These are phyloP conservation scores for Solanum okadae DNA, from an alignment of 257 asterid species.

Conservation along the genomic window DNA sequence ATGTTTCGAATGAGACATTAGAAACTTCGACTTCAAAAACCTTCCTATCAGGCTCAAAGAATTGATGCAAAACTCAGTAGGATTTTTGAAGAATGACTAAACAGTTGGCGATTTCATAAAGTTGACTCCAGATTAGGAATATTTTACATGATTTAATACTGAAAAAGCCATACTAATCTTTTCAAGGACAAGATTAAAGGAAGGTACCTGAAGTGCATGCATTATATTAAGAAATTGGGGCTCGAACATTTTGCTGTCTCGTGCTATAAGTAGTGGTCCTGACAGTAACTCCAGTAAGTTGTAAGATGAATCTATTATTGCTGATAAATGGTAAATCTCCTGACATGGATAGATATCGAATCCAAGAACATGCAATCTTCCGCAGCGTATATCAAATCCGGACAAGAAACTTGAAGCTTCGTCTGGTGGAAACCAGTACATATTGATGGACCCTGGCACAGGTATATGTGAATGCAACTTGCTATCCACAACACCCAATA, in stretches of 20 bases:
- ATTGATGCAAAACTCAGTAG: not conserved
- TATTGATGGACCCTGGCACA: slow-evolving; percentile 45
- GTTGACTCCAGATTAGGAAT: not conserved
- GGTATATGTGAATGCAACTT: slow-evolving; percentile 34
- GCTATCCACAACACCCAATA: slow-evolving; percentile 5
- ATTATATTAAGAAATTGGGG: slow-evolving; percentile 49
- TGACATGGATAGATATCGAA: slow-evolving; percentile 34
- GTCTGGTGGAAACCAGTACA: slow-evolving; percentile 95
- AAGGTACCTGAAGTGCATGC: slow-evolving; percentile 83
- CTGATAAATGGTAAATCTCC: slow-evolving; percentile 4
- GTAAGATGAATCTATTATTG: slow-evolving; percentile 17
- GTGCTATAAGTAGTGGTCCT: slow-evolving; percentile 40
- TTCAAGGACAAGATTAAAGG: not conserved
- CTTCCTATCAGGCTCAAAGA: not conserved
- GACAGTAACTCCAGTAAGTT: slow-evolving; percentile 31
- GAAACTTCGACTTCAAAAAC: not conserved
- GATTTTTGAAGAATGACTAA: not conserved
- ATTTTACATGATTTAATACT: not conserved
- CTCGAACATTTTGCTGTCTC: slow-evolving; percentile 35
- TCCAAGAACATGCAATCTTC: slow-evolving; percentile 64
- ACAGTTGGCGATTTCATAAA: not conserved
- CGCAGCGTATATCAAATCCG: slow-evolving; percentile 77
- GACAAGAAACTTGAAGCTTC: slow-evolving; percentile 50
- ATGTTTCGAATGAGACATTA: not conserved
- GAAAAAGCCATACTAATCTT: not conserved